Conservation (phyloP, 352 stramenopile species). For the Globisporangium abappressorium region DNA sequence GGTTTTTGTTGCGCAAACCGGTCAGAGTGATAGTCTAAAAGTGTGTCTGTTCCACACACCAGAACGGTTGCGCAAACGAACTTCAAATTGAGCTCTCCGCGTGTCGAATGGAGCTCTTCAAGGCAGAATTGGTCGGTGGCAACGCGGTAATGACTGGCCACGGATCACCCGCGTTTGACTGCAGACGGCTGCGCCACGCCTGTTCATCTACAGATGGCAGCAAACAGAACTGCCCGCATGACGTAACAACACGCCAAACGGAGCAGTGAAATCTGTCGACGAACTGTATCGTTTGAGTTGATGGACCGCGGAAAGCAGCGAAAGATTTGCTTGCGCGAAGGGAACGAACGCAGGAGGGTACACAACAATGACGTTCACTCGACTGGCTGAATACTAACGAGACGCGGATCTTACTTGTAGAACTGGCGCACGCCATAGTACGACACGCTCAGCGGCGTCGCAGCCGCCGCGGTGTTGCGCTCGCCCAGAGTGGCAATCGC, state of each 20-base stretch:
- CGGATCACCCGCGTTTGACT: neutral
- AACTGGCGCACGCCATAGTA: slow-evolving; percentile 5
- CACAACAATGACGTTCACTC: too few relatives aligned
- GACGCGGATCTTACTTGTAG: neutral
- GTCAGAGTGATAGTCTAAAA: neutral
- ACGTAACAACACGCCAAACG: slow-evolving; percentile 5
- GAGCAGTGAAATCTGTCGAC: slow-evolving; percentile 3
- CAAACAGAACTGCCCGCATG: neutral
- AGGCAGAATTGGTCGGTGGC: neutral
- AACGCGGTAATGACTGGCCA: neutral
- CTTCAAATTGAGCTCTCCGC: neutral
- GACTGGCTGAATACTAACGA: neutral
- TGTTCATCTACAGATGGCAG: neutral
- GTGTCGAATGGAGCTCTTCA: neutral
- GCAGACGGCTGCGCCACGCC: neutral
- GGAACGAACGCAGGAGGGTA: too few relatives aligned
- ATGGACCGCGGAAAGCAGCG: neutral
- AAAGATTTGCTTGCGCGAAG: neutral
- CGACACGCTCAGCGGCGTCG: neutral
- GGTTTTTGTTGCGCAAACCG: slow-evolving; percentile 3
- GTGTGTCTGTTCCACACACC: neutral
- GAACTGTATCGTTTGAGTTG: neutral
- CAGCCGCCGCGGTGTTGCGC: neutral
- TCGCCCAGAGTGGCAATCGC: slow-evolving; percentile 1
- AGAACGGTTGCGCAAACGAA: slow-evolving; percentile 4